Conservation (phyloP, 257 asterid species). For the Orobanche coerulescens region DNA sequence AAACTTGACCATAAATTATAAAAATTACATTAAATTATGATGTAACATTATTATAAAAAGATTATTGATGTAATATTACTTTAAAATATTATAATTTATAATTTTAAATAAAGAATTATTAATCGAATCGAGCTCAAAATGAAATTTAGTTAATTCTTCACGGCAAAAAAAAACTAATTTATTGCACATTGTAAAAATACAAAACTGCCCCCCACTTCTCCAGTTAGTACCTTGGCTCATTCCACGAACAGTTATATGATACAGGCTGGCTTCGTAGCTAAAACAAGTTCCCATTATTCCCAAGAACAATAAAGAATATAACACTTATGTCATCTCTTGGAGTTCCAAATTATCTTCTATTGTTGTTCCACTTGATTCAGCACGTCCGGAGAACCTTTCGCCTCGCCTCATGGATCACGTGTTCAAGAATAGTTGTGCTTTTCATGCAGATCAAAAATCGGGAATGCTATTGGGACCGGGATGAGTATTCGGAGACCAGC, state of each 20-base stretch:
- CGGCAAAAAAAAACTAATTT: slow-evolving; percentile 18
- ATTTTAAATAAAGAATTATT: too few relatives aligned
- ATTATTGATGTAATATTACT: too few relatives aligned
- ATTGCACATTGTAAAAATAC: slow-evolving; percentile 29
- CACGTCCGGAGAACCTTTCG: neutral
- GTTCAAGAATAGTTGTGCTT: neutral
- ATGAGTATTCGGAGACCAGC: slow-evolving; percentile 83
- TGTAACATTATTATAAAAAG: too few relatives aligned
- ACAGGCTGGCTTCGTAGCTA: neutral
- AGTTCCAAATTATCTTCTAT: too few relatives aligned
- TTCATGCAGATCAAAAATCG: slow-evolving; percentile 34
- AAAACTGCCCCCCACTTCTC: slow-evolving; percentile 21
- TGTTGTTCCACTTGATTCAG: neutral
- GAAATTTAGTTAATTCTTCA: too few relatives aligned
- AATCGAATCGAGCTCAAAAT: too few relatives aligned
- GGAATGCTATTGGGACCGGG: slow-evolving; percentile 62
- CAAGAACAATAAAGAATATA: neutral
- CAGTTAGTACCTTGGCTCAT: neutral
- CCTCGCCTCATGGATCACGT: slow-evolving; percentile 2
- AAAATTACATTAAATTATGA: too few relatives aligned
- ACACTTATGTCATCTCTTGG: neutral
- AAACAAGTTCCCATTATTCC: neutral
- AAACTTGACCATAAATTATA: too few relatives aligned
- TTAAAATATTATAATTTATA: too few relatives aligned
- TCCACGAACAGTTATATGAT: neutral